Conservation (phyloP, 2,329 filamentous ascomycete genomes). For the Fusarium heterosporum region DNA sequence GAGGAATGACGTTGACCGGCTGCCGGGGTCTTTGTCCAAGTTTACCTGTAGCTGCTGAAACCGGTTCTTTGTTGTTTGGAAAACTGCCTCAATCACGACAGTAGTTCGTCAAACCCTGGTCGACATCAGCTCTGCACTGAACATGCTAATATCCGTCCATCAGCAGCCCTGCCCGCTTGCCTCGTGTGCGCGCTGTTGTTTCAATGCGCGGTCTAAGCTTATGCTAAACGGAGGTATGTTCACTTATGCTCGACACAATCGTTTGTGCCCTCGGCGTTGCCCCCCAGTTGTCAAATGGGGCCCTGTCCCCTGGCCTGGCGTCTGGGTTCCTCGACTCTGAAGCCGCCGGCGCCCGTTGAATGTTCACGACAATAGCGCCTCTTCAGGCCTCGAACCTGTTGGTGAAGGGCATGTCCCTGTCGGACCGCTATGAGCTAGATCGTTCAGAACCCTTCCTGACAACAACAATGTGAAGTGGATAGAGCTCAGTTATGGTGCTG, state of each 20-base stretch:
- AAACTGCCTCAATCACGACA: constrained; percentile 36
- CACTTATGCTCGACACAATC: constrained; percentile 28
- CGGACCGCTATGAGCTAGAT: background rate
- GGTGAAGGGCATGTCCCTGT: constrained; percentile 33
- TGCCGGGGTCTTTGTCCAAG: constrained; percentile 25
- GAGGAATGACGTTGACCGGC: constrained; percentile 42
- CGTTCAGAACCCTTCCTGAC: constrained; percentile 11
- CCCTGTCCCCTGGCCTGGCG: constrained; percentile 17
- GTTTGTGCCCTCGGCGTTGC: constrained; percentile 20
- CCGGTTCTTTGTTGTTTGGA: constrained; percentile 39
- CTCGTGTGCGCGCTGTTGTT: constrained; percentile 29
- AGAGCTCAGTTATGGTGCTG: background rate
- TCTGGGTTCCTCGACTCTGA: constrained; percentile 31
- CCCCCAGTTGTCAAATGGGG: constrained; percentile 20
- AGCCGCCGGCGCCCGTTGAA: constrained; percentile 33
- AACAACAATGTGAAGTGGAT: constrained; percentile 18
- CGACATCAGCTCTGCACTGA: constrained; percentile 13
- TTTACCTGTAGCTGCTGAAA: constrained; percentile 22
- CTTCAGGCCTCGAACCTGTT: constrained; percentile 20
- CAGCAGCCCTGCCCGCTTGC: constrained; percentile 28
- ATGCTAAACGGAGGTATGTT: constrained; percentile 22
- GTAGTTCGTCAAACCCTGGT: constrained; percentile 37
- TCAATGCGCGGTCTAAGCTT: constrained; percentile 39
- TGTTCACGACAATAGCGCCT: constrained; percentile 15
- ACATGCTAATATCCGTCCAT: constrained; percentile 16